A percentile compares a stretch with the other conserved stretches of the same genome.
Conservation (phyloP, 2,329 filamentous ascomycete species). For the Thelonectria discophora region DNA sequence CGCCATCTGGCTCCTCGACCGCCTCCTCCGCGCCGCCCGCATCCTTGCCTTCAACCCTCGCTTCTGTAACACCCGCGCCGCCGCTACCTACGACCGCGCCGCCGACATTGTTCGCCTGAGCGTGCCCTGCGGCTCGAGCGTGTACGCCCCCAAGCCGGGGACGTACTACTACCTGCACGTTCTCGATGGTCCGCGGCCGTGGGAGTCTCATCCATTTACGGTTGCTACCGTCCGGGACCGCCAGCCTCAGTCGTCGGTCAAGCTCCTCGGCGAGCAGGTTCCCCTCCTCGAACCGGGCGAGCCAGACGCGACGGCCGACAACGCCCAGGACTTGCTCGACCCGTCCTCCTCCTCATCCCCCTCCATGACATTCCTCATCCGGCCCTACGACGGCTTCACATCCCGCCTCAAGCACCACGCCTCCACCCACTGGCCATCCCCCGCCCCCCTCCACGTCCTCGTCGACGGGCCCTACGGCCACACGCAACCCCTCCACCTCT, state of each 20-base stretch:
- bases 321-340: neutral
- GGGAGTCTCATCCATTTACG: slow-evolving; percentile 63
- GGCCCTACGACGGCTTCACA: slow-evolving; percentile 57
- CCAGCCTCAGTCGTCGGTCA: slow-evolving; percentile 14
- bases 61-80: slow-evolving; percentile 49
- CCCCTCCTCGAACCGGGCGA: slow-evolving; percentile 44
- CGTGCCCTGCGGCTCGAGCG: slow-evolving; percentile 47
- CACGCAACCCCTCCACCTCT: slow-evolving; percentile 49
- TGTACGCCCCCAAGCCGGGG: slow-evolving; percentile 50
- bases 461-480: slow-evolving; percentile 58
- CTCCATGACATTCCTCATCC: slow-evolving; percentile 54
- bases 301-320: slow-evolving; percentile 1
- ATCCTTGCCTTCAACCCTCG: slow-evolving; percentile 52
- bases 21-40: slow-evolving; percentile 55
- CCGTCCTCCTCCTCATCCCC: slow-evolving; percentile 5
- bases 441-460: slow-evolving; percentile 47
- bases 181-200: slow-evolving; percentile 50
- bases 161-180: slow-evolving; percentile 58
- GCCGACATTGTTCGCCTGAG: slow-evolving; percentile 55
- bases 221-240: slow-evolving; percentile 47
- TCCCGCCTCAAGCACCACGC: slow-evolving; percentile 48
- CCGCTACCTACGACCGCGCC: slow-evolving; percentile 47
- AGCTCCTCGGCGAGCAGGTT: slow-evolving; percentile 43
- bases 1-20: slow-evolving; percentile 60
- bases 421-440: slow-evolving; percentile 34